Base-by-base conservation (phyloP, 1,284 basidiomycete genomes). In the Polyporus tsugae region DNA sequence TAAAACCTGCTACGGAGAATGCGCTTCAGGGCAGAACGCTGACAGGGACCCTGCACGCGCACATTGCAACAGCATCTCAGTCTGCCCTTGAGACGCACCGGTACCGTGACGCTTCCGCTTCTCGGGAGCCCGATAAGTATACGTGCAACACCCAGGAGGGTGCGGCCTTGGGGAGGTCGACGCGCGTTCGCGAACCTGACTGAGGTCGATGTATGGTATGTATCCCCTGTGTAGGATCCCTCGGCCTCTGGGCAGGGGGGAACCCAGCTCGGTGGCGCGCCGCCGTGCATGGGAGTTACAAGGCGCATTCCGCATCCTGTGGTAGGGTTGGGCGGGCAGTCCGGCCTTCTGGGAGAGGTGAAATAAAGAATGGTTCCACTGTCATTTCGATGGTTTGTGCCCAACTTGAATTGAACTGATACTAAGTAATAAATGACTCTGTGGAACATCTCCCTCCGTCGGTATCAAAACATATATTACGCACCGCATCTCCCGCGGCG, bases 1-100 rank as follows among this genome's bases (percentile, higher is more conserved):
- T 58, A 38, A 38, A 35, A 58, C 25, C 22, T 60, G 58, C 58
- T 60, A 29, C 35, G 55, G n/a, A 10, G 35, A 55, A 33, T 38
- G 35, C n/a, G 55, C 35, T 38, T 58, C 36, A 38, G 55, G 55
- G 55, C 19, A 11, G 55, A 17, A 46, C 17, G 6, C 17, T 46
- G 6, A 38, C 17, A 9, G 11, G 19, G 7, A 15, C 29, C 29
- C 55, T 58, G 55, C 35, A 55, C 53, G 35, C 55, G 55, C 35
- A 35, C 36, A 58, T 58, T 19, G 55, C 55, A 38, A 58, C 35
- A 19, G 35, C 17, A 33, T 29, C n/a, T n/a, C n/a, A n/a, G n/a
- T n/a, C 49, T 33, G 52, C 29, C 25, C 52, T 53, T 33, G 29
- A 25, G 11, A 53, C n/a, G 11, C 46, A n/a, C 25, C 46, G 10